Evolutionary conservation across 192 early-diverging fungal species (phyloP).

Genomic region (Entomortierella lignicola): DNA sequence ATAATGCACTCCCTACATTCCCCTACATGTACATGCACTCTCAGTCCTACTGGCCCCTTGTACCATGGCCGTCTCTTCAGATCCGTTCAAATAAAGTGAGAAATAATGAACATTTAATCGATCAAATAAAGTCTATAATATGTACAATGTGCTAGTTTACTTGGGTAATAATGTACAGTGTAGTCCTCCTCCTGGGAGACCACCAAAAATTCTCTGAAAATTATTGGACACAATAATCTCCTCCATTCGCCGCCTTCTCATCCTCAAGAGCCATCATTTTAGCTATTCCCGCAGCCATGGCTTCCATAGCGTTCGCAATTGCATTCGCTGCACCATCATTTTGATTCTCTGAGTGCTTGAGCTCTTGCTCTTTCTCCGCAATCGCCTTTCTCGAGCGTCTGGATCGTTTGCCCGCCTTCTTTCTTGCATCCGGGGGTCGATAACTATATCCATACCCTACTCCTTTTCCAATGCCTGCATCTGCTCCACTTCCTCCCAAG

Average conservation of each 20-base stretch:
- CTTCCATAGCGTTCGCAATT: constrained; percentile 44
- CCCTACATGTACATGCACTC: too few species aligned
- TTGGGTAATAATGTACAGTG: too few species aligned
- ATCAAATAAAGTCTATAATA: too few species aligned
- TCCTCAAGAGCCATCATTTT: constrained; percentile 40
- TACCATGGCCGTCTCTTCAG: too few species aligned
- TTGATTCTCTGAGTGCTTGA: neutral
- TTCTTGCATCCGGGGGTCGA: constrained; percentile 19
- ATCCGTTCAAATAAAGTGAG: too few species aligned
- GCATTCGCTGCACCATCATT: constrained; percentile 14
- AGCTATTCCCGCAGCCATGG: constrained; percentile 29
- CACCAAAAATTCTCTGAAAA: too few species aligned
- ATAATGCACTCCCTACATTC: too few species aligned
- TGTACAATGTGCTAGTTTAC: neutral
- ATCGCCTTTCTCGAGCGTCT: neutral
- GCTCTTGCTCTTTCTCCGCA: neutral
- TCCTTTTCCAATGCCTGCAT: constrained; percentile 45
- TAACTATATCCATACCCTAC: constrained; percentile 50
- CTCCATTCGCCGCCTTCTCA: constrained; percentile 1
- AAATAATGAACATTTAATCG: too few species aligned
- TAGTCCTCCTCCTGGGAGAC: too few species aligned
- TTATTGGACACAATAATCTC: too few species aligned
- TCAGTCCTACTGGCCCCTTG: too few species aligned
- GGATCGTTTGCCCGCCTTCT: constrained; percentile 20
- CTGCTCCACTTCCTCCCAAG: constrained; percentile 12